A percentile compares a stretch with the other conserved stretches of the same genome.
Evolutionary conservation across 2,329 filamentous ascomycete species (phyloP).

Genomic region (Fusarium algeriense): DNA sequence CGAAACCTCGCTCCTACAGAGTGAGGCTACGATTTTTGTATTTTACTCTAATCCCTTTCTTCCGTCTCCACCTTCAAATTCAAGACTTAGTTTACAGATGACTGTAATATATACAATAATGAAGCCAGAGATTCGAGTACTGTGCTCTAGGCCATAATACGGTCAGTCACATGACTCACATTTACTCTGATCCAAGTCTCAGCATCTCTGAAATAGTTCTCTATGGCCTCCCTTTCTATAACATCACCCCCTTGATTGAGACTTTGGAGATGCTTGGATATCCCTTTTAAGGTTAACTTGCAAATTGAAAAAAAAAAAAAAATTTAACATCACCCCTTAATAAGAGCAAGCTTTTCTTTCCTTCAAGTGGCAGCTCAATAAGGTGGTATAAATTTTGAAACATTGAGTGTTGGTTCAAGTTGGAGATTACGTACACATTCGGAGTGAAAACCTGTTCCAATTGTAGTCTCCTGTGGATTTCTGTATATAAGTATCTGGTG

Average conservation of each 20-base stretch:
- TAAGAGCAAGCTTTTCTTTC: too few species aligned
- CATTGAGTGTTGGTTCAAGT: background rate
- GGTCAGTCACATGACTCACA: too few species aligned
- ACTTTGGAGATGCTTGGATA: too few species aligned
- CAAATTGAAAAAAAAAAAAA: too few species aligned
- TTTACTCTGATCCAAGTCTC: too few species aligned
- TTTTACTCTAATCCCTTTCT: background rate
- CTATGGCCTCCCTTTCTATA: background rate
- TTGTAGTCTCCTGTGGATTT: background rate
- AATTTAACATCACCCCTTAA: background rate
- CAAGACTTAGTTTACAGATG: background rate
- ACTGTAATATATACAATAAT: background rate
- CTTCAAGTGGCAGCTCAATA: too few species aligned
- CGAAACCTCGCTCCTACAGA: background rate
- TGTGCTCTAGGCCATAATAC: too few species aligned
- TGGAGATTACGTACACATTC: background rate
- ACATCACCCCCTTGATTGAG: background rate
- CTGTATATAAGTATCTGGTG: background rate
- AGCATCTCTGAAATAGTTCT: too few species aligned
- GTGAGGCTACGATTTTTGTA: slow-evolving; percentile 11
- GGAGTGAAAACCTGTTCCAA: background rate
- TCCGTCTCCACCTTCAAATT: background rate
- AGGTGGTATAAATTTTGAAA: background rate
- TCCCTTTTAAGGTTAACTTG: too few species aligned
- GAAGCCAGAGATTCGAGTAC: too few species aligned